Base-by-base conservation (phyloP, 176 grass and related monocot species). In the Lolium rigidum region DNA sequence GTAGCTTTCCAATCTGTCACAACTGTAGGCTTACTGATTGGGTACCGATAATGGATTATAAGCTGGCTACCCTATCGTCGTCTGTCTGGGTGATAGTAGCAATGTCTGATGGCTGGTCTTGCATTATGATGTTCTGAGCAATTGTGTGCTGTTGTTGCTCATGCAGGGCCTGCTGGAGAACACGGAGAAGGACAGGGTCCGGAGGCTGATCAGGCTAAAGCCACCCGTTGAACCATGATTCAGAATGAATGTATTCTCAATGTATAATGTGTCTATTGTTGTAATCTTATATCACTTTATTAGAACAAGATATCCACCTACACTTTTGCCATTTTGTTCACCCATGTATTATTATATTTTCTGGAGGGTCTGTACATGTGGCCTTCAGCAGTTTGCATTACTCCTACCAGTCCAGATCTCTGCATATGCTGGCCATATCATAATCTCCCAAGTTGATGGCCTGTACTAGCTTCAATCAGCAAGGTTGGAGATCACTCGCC, bases 131-230 rank as follows among this genome's bases (percentile, higher is more conserved):
- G 14, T 63, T 79, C 56, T 86, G 54, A 87, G 38, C 26, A 22
- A 14, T 50, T 82, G 16, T 65, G n/a, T 28, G 10, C 48, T 66
- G 80, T 54, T 54, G 24, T 8, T 21, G 7, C 9, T 59, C 56
- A 18, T 85, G 51, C 64, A 93, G 93, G 93, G 95, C 20, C 59
- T 89, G 89, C 87, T 98, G 22, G 95, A 95, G 78, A 95, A 95
- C 82, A 93, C 91, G 0, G 93, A 95, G 59, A 95, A 95, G 66
- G 93, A 95, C 80, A 83, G 93, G 70, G 77, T 95, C 35, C 66
- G 89, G 67, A 95, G 89, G 86, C 83, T 98, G 56, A 95, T 93
- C 60, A 90, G 93, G 79, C 80, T 98, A 21, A 98, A 91, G 82
- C 89, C 93, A 13, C 89, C 93, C 2, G 76, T 88, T 10, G 93